Evolutionary conservation across 2,329 filamentous ascomycete species (phyloP), one percentile per base, ranked within the genome.

Genomic region (Phialophora chinensis): DNA sequence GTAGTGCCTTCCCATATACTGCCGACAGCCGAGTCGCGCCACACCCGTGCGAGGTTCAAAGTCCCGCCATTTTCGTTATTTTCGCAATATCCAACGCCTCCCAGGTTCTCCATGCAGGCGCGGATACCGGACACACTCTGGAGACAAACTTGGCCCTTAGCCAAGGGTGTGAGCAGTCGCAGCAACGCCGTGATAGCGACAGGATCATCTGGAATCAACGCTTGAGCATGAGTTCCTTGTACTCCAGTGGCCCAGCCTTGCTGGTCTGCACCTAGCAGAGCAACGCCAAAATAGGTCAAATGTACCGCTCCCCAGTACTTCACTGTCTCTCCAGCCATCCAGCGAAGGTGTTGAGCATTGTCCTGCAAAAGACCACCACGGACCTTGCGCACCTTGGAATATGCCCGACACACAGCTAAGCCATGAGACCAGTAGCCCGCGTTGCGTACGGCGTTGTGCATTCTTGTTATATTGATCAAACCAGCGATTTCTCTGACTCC

Each of bases 1-100:
- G 88, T 90, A 0, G 89, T 91, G 1, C 89, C 88, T 75, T 90
- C 88, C 87, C 88, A 90, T 56, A 91, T 91, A 14, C 85, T 83
- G 57, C 86, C 78, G 2, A 91, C 88, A 33, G 81, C 80, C 7
- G 84, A 84, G 72, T 91, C 89, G 5, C 90, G 84, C 72, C 86
- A 89, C 1, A 91, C 77, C 12, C 88, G 82, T 0, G 88, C n/a
- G n/a, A n/a, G n/a, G n/a, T n/a, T n/a, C 84, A 1, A 91, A 78
- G 73, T 91, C 91, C 62, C 90, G 77, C 20, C 85, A 81, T 62
- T 87, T 85, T 86, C 84, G 68, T 75, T 70, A 60, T 74, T 75
- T 61, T 77, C 74, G 63, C 75, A 65, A 72, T 77, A 71, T 55
- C 75, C 73, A 33, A 76, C 71, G 29, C 76, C 73, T 12, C 74